Conservation (phyloP, 208 protist species). For the Tritrichomonas foetus region DNA sequence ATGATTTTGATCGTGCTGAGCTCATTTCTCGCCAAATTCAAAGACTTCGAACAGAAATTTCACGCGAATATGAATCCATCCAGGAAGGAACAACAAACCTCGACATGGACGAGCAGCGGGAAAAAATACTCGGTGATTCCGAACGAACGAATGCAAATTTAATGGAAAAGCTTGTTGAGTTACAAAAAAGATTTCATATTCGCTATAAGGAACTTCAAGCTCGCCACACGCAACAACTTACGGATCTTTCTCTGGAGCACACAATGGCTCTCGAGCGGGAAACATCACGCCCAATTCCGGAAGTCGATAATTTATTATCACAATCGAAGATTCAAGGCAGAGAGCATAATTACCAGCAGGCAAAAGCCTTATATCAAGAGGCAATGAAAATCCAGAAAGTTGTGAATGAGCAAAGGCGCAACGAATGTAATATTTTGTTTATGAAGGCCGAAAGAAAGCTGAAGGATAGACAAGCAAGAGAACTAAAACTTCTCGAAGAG, state of each 20-base stretch:
- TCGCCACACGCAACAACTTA: not conserved
- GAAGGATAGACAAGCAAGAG: not conserved
- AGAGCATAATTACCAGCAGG: not conserved
- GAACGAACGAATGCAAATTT: too few relatives aligned
- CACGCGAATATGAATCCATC: too few relatives aligned
- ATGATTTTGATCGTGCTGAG: slow-evolving; percentile 25
- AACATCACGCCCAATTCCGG: not conserved
- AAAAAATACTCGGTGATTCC: too few relatives aligned
- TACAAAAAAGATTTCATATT: not conserved
- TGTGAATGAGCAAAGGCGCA: not conserved
- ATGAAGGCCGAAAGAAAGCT: not conserved
- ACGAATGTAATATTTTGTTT: not conserved
- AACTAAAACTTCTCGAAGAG: not conserved
- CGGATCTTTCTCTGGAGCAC: not conserved
- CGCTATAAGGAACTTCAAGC: not conserved
- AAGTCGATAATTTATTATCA: not conserved
- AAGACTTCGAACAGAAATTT: not conserved
- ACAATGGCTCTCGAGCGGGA: not conserved
- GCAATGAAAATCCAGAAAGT: not conserved
- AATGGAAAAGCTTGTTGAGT: not conserved
- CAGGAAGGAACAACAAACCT: too few relatives aligned
- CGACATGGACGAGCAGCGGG: too few relatives aligned
- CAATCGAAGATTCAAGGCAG: not conserved
- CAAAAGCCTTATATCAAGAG: not conserved
- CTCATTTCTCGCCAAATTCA: not conserved